phyloP scores from a whole-genome alignment of 768 basidiomycete species.

The Chalciporus sphaerocephalus region DNA sequence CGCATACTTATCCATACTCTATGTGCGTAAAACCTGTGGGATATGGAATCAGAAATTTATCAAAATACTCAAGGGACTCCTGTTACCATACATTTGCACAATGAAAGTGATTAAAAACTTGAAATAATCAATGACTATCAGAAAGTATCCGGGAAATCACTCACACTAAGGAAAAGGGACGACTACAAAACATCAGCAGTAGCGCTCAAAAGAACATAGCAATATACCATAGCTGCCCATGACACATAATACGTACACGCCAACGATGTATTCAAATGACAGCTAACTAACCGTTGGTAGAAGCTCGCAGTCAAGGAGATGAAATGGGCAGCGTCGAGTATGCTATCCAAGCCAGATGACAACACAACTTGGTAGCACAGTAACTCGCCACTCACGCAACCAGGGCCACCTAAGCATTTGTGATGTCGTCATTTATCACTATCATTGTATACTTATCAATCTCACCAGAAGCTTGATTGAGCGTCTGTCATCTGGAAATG shows the following conservation, averaged over 20 bases:
- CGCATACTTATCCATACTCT: slow-evolving; percentile 23
- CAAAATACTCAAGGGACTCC: too few species aligned
- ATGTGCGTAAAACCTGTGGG: slow-evolving; percentile 22
- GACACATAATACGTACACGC: slow-evolving; percentile 1
- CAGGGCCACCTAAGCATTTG: slow-evolving; percentile 2
- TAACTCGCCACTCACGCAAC: slow-evolving; percentile 4
- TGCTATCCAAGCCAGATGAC: background rate
- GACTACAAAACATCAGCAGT: background rate
- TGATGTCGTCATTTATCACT: background rate
- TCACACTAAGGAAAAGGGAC: background rate
- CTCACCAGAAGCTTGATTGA: slow-evolving; percentile 5
- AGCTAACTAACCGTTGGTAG: background rate
- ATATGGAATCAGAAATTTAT: background rate
- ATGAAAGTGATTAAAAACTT: slow-evolving; percentile 12
- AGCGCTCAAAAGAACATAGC: too few species aligned
- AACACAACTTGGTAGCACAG: too few species aligned
- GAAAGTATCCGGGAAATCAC: background rate
- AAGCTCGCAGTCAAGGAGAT: background rate
- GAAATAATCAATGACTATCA: background rate
- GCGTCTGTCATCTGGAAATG: slow-evolving; percentile 1
- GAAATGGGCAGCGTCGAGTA: slow-evolving; percentile 6
- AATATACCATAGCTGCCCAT: too few species aligned
- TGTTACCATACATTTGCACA: slow-evolving; percentile 11
- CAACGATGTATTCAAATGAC: background rate
- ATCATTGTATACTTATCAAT: too few species aligned